phyloP scores from a whole-genome alignment of 2,329 filamentous ascomycete species.

The Claviceps spartinae region DNA sequence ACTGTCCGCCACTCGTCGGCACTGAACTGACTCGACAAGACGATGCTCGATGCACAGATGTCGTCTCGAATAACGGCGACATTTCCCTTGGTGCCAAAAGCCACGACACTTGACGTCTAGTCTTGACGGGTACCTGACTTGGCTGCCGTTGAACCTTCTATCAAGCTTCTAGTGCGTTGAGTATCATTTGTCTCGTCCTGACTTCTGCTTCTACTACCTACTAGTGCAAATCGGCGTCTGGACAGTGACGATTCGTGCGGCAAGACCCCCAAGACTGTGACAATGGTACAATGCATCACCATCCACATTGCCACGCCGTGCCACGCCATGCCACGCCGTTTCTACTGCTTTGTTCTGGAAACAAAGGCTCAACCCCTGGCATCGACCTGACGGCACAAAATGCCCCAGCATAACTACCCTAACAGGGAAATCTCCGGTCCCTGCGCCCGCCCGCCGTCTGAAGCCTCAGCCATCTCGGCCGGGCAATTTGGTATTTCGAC shows the following conservation, averaged over 20 bases:
- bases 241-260: neutral
- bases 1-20: neutral
- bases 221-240: neutral
- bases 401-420: neutral
- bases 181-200: neutral
- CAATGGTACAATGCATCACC: neutral
- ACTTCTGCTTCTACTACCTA: neutral
- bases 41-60: neutral
- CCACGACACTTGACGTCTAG: neutral
- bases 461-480: neutral
- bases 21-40: neutral
- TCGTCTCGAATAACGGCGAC: neutral
- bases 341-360: neutral
- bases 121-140: too few relatives aligned
- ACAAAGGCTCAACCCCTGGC: neutral
- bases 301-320: neutral
- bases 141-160: neutral
- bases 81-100: neutral
- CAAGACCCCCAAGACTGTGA: neutral
- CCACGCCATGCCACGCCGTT: neutral
- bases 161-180: neutral
- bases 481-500: neutral
- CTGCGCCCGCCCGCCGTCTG: neutral
- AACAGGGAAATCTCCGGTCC: neutral
- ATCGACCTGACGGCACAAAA: neutral